Percentiles rank a stretch among this genome's conserved stretches.
phyloP scores from a whole-genome alignment of 805 yeast genomes.

The Metschnikowia gruessii region DNA sequence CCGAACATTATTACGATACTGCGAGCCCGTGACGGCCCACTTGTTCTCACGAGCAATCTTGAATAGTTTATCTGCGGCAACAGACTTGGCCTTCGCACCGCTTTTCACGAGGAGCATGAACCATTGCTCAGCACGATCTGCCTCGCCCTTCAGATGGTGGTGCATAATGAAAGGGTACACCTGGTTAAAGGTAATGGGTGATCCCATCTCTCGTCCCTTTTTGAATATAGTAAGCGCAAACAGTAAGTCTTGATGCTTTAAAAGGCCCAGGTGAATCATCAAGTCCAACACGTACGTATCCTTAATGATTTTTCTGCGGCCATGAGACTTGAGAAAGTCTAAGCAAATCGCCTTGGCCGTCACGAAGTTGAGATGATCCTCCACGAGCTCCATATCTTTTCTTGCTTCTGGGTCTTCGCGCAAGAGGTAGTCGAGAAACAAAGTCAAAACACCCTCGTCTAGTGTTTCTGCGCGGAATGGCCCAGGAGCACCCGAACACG shows the following conservation, averaged over 20 bases:
- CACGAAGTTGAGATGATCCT: constrained; percentile 14
- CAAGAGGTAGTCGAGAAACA: constrained; percentile 28
- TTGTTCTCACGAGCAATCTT: constrained; percentile 33
- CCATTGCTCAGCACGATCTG: constrained; percentile 36
- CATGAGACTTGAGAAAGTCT: constrained; percentile 21
- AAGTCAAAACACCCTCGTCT: constrained; percentile 21
- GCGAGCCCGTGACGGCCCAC: constrained; percentile 37
- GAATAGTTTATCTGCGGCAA: constrained; percentile 28
- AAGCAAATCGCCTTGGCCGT: constrained; percentile 28
- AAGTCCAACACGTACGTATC: constrained; percentile 29
- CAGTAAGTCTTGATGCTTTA: constrained; percentile 31
- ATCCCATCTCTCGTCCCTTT: constrained; percentile 22
- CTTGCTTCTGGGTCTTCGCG: constrained; percentile 20
- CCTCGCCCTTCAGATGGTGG: constrained; percentile 33
- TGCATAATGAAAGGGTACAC: constrained; percentile 37
- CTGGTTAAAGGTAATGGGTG: constrained; percentile 41
- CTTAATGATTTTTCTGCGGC: constrained; percentile 16
- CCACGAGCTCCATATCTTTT: constrained; percentile 19
- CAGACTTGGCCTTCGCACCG: constrained; percentile 31
- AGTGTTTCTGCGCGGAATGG: constrained; percentile 15
- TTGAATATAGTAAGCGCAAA: constrained; percentile 34
- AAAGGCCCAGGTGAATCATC: constrained; percentile 30
- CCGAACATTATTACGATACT: constrained; percentile 26
- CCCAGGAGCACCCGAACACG: constrained; percentile 9
- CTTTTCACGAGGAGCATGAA: constrained; percentile 31